Conservation (phyloP, 345 rosid species). For the Noccaea caerulescens region DNA sequence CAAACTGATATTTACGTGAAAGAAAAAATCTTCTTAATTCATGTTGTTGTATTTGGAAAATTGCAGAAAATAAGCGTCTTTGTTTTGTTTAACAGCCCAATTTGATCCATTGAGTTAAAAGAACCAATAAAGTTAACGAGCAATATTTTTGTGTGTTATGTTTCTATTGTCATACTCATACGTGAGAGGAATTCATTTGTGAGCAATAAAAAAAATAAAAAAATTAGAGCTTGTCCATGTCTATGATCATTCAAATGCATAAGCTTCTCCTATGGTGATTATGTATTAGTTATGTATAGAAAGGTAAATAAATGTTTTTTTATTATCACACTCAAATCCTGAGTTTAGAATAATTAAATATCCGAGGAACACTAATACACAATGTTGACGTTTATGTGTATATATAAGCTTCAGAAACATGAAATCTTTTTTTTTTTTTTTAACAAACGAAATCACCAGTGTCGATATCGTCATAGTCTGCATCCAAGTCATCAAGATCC, state of each 20-base stretch:
- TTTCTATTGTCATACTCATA: too few relatives aligned
- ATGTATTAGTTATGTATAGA: too few relatives aligned
- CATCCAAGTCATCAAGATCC: conserved; percentile 72
- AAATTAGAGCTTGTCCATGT: too few relatives aligned
- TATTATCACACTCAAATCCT: not conserved
- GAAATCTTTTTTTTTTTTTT: not conserved
- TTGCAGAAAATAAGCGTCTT: not conserved
- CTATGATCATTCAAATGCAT: too few relatives aligned
- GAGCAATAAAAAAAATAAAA: too few relatives aligned
- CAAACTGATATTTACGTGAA: not conserved
- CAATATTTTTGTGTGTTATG: too few relatives aligned
- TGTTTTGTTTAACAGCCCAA: too few relatives aligned
- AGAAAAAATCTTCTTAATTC: not conserved
- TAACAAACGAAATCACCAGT: conserved; percentile 55
- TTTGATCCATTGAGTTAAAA: too few relatives aligned
- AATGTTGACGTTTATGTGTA: conserved; percentile 6
- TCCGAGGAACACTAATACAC: not conserved
- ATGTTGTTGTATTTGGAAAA: conserved; percentile 12
- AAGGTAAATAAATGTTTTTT: too few relatives aligned
- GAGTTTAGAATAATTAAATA: not conserved
- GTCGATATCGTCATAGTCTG: conserved; percentile 48
- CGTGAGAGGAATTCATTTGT: too few relatives aligned
- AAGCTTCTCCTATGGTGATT: too few relatives aligned
- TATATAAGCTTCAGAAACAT: conserved; percentile 9
- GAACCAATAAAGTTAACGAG: too few relatives aligned